Percentiles rank a stretch among this genome's conserved stretches.
Conservation (phyloP, 2,329 filamentous ascomycete species). For the Pyrenochaeta sp. region DNA sequence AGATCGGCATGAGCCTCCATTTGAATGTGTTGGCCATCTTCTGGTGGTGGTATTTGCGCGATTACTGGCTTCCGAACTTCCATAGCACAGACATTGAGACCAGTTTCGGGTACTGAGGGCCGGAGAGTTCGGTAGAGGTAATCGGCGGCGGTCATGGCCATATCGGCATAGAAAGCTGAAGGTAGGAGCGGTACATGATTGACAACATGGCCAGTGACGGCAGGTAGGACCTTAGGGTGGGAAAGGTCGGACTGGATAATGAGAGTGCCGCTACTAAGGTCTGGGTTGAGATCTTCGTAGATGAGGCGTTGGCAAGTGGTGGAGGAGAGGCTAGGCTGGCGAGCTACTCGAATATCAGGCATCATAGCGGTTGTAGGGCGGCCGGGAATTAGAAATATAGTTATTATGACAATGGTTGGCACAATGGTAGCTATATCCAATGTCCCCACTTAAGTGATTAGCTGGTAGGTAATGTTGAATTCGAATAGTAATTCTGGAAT, state of each 20-base stretch:
- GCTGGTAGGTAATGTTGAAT: too few species aligned
- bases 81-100: conserved; percentile 72
- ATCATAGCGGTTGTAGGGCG: too few species aligned
- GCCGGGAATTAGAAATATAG: too few species aligned
- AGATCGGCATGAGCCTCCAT: conserved; percentile 69
- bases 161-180: conserved; percentile 70
- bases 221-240: conserved; percentile 68
- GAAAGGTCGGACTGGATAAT: conserved; percentile 73
- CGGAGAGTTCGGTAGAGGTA: conserved; percentile 72
- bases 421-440: too few species aligned
- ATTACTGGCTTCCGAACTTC: conserved; percentile 77
- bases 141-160: conserved; percentile 70
- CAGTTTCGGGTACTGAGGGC: conserved; percentile 64
- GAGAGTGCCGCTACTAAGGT: conserved; percentile 55
- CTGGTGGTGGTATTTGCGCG: conserved; percentile 58
- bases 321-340: too few species aligned
- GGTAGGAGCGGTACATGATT: conserved; percentile 73
- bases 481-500: too few species aligned
- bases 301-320: too few species aligned
- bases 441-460: too few species aligned
- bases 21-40: conserved; percentile 66
- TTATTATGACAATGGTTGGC: too few species aligned
- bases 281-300: too few species aligned
- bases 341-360: too few species aligned
- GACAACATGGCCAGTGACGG: conserved; percentile 72